Evolutionary conservation across 768 basidiomycete genomes (phyloP), one percentile per base, ranked within the genome.

Genomic region (Kwoniella heveanensis): DNA sequence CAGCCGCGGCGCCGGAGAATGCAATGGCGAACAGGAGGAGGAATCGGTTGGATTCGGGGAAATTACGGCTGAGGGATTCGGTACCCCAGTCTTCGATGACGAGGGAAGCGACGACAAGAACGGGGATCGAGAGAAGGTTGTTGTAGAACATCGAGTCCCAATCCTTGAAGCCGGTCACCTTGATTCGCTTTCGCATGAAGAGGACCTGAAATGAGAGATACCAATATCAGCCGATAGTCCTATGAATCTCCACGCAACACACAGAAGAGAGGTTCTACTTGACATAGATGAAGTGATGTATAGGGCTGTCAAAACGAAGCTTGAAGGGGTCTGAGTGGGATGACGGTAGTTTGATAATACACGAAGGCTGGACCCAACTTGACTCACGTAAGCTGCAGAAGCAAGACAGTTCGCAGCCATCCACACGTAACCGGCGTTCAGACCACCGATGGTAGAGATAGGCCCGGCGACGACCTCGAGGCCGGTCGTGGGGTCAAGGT

Each of bases 81-180:
- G 83, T 82, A 37, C 89, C 86, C 96, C 96, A 99, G 77, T 96
- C 87, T 82, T 99, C 96, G 32, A 89, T 80, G 53, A 92, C 68
- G 72, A 98, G 72, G 9, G 92, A 95, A 73, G 88, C 91, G 54
- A 91, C 72, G 56, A 85, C 84, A 50, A 99, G 83, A 46, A 97
- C 87, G 8, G 96, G 96, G 69, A 98, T 94, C 27, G 92, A 95
- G 57, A 98, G 83, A 50, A 97, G 79, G 79, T 98, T 99, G 83
- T 95, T 96, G 84, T 98, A 98, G 82, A 92, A 95, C 93, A 97
- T 97, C 15, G 94, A 88, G 76, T 97, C 95, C 94, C 93, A 96
- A 75, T 99, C 95, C 56, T 92, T 88, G 82, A 98, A 97, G n/a
- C 91, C 91, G 22, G 92, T 97, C 47, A 83, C 78, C 82, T 97